Evolutionary conservation across 371 early-diverging fungal genomes (phyloP), one percentile per base, ranked within the genome.

Genomic region (Vavraia culicis): DNA sequence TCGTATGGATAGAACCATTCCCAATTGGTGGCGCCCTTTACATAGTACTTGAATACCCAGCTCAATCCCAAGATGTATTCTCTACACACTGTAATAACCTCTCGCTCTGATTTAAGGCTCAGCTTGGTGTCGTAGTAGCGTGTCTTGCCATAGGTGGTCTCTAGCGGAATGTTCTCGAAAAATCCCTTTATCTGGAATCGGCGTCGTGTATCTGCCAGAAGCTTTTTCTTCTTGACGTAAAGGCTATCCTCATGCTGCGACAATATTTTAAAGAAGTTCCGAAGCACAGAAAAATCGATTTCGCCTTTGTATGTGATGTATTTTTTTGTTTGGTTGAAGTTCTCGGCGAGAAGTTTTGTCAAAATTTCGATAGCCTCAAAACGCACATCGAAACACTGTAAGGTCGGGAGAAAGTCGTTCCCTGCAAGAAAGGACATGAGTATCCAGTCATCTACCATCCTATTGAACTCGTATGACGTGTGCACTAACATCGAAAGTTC

Each of bases 371-470:
- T 79, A 9, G 95, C 93, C 32, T 86, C 83, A 67, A 91, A 89
- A 32, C 83, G 75, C 38, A 95, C 90, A 60, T 94, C 90, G 43
- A 98, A 73, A 11, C 85, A 85, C 0, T 93, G 94, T 43, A 91
- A 64, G 64, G 89, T 89, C 2, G 99, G 99, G 56, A 98, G 70
- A 72, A 95, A 98, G 72, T 98, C 99, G 69, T 98, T 98, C 52
- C 99, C 99, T 19, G 90, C 88, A 72, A 93, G 87, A 74, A 93
- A 94, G 62, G 87, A 88, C 62, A 94, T 64, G 55, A 95, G 88
- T 14, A 98, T 81, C 88, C 88, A 98, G 69, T 98, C 95, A 57
- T 90, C 89, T 52, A 95, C 76, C 0, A 91, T 85, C 20, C 85
- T 75, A 59, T 88, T 85, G 15, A 85, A 63, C 60, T 84, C 76